Evolutionary conservation across 169 alveolate species (phyloP).

Genomic region (Plasmodium falciparum): DNA sequence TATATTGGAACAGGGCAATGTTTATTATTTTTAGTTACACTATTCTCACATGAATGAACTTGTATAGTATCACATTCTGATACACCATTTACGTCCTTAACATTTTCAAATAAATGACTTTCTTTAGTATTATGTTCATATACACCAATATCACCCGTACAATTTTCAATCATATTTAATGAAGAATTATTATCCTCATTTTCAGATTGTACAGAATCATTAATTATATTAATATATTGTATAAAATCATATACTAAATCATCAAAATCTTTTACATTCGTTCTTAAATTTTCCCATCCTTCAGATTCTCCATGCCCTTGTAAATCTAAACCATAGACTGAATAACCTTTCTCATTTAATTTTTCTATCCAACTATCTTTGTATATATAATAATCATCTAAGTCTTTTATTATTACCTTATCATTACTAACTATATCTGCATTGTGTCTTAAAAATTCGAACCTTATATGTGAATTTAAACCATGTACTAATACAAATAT

Average conservation of each 20-base stretch:
- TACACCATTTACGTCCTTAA: neutral
- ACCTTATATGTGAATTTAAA: conserved; percentile 75
- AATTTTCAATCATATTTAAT: neutral
- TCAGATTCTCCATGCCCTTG: conserved; percentile 7
- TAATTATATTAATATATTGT: conserved; percentile 4
- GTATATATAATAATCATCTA: conserved; percentile 1
- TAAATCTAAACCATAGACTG: conserved; percentile 13
- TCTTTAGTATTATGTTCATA: neutral
- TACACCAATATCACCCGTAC: neutral
- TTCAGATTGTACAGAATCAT: neutral
- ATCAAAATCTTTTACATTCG: neutral
- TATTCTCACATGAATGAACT: too few relatives aligned
- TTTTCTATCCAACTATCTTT: conserved; percentile 8
- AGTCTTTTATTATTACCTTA: conserved; percentile 2
- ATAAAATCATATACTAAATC: conserved; percentile 1
- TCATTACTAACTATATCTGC: conserved; percentile 19
- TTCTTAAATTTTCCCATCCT: conserved; percentile 4
- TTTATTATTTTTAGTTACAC: too few relatives aligned
- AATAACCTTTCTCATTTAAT: neutral
- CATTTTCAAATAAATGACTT: neutral
- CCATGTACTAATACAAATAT: conserved; percentile 78
- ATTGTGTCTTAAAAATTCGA: conserved; percentile 76
- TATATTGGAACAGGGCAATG: neutral
- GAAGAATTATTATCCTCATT: neutral
- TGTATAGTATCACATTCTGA: too few relatives aligned